Percentiles rank a stretch among this genome's conserved stretches.
phyloP scores from a whole-genome alignment of 2,329 filamentous ascomycete species.

The Magnaporthiopsis poae region DNA sequence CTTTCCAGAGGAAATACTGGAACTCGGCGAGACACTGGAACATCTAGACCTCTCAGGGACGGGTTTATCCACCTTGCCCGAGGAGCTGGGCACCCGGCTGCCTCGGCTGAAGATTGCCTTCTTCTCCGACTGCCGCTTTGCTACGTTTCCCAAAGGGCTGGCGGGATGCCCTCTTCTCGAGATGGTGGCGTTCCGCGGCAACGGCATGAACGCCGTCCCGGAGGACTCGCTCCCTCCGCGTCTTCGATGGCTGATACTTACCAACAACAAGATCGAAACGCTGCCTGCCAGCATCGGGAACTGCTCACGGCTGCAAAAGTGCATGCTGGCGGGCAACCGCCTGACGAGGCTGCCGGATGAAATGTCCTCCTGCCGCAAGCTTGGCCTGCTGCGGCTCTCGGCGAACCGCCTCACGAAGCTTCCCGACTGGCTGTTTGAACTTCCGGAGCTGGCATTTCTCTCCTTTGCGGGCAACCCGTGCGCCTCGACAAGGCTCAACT shows the following conservation, averaged over 20 bases:
- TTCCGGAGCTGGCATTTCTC: conserved; percentile 36
- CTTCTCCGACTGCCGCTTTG: conserved; percentile 36
- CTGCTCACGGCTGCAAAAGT: conserved; percentile 35
- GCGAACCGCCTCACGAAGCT: conserved; percentile 29
- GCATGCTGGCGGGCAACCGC: conserved; percentile 39
- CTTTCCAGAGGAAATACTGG: conserved; percentile 32
- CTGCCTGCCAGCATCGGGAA: conserved; percentile 33
- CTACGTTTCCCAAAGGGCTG: conserved; percentile 30
- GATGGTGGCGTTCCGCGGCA: conserved; percentile 39
- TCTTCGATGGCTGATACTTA: conserved; percentile 39
- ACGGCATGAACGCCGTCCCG: conserved; percentile 32
- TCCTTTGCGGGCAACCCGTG: conserved; percentile 40
- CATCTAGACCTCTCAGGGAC: conserved; percentile 40
- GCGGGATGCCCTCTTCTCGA: conserved; percentile 34
- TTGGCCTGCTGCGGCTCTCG: conserved; percentile 34
- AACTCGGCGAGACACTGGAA: conserved; percentile 30
- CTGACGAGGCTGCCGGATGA: conserved; percentile 28
- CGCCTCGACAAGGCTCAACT: conserved; percentile 16
- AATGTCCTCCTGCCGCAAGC: conserved; percentile 33
- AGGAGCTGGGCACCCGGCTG: conserved; percentile 26
- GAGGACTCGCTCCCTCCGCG: conserved; percentile 30
- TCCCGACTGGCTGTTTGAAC: conserved; percentile 32
- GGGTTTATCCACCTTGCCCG: conserved; percentile 29
- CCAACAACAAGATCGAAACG: conserved; percentile 30
- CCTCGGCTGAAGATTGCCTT: conserved; percentile 36